Percentiles rank a stretch among this genome's conserved stretches.
Conservation (phyloP, 2,329 filamentous ascomycete species). For the Trichoderma gracile region DNA sequence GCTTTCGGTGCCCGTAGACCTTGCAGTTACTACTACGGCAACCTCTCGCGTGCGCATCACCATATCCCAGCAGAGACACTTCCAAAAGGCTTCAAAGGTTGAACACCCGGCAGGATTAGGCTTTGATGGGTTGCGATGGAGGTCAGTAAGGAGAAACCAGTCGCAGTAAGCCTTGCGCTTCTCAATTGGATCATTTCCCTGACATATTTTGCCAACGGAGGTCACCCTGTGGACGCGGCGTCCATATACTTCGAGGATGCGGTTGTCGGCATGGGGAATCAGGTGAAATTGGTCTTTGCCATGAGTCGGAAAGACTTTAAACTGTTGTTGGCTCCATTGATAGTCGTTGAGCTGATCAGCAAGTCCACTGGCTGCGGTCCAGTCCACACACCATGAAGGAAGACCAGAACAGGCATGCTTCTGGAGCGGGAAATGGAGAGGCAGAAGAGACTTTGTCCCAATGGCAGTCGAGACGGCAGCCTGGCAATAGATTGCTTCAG, state of each 20-base stretch:
- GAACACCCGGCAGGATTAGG: background rate
- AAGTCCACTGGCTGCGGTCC: constrained; percentile 5
- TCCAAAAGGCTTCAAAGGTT: constrained; percentile 6
- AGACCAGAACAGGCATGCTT: background rate
- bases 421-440: constrained; percentile 3
- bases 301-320: background rate
- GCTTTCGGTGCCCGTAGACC: background rate
- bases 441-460: background rate
- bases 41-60: background rate
- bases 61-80: constrained; percentile 5
- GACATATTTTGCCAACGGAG: background rate
- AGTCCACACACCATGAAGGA: constrained; percentile 5
- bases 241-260: background rate
- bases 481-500: background rate
- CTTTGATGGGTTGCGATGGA: background rate
- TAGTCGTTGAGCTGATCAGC: constrained; percentile 1
- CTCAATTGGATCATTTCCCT: background rate
- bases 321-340: constrained; percentile 6
- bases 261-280: background rate
- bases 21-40: background rate
- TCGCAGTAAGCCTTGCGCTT: background rate
- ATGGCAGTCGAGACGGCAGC: background rate
- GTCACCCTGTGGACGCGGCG: background rate
- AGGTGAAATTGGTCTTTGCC: background rate
- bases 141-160: background rate